Percentiles rank a stretch among this genome's conserved stretches.
Evolutionary conservation across 352 stramenopile genomes (phyloP).

Genomic region (Phytophthora lateralis): DNA sequence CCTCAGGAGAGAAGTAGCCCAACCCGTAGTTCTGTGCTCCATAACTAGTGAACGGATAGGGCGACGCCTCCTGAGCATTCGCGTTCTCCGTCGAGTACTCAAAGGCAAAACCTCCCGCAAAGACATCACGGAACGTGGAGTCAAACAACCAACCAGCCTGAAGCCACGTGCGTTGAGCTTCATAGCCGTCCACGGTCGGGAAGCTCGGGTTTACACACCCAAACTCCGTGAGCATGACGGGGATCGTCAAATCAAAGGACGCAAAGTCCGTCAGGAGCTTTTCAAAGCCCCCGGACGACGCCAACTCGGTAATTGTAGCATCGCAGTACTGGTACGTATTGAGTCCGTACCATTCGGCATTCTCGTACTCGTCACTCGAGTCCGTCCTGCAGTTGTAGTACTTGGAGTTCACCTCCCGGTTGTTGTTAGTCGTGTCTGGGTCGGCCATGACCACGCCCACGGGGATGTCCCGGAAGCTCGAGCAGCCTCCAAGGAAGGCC

Average conservation of each 20-base stretch:
- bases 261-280: conserved; percentile 66
- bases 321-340: conserved; percentile 89
- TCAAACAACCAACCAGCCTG: conserved; percentile 65
- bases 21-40: conserved; percentile 79
- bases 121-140: conserved; percentile 54
- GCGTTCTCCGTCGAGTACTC: conserved; percentile 84
- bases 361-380: conserved; percentile 69
- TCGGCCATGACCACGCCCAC: conserved; percentile 82
- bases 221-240: conserved; percentile 86
- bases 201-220: conserved; percentile 78
- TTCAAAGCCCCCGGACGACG: conserved; percentile 61
- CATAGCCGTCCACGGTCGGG: conserved; percentile 69
- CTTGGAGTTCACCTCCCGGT: conserved; percentile 66
- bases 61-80: conserved; percentile 56
- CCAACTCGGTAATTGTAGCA: conserved; percentile 40
- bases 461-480: conserved; percentile 64
- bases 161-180: conserved; percentile 69
- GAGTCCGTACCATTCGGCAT: conserved; percentile 87
- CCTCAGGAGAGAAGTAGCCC: conserved; percentile 72
- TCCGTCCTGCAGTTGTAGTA: conserved; percentile 91
- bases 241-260: conserved; percentile 68
- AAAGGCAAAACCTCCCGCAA: conserved; percentile 78
- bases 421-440: conserved; percentile 43
- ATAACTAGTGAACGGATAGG: conserved; percentile 78
- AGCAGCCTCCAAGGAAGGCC: conserved; percentile 61